phyloP scores from a whole-genome alignment of 2,329 filamentous ascomycete genomes.

The Lasiodiplodia citricola region DNA sequence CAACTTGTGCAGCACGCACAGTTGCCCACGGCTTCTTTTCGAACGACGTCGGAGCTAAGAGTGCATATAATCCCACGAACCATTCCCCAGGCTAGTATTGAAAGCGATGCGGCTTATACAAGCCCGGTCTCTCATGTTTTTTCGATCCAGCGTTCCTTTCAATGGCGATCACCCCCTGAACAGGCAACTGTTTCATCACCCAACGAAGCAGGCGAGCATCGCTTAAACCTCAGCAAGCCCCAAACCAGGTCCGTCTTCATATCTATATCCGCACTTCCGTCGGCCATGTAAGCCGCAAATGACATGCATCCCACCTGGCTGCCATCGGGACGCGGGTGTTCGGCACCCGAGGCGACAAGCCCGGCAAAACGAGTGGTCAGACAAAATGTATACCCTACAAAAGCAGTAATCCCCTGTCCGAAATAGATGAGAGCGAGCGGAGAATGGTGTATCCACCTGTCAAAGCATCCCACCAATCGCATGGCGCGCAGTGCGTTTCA shows the following conservation, averaged over 20 bases:
- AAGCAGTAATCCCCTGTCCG: background rate
- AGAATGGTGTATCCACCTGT: background rate
- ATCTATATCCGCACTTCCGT: background rate
- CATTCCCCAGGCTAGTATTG: background rate
- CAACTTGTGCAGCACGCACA: background rate
- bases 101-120: background rate
- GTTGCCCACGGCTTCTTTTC: no score
- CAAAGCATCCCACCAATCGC: conserved; percentile 5
- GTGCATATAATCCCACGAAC: background rate
- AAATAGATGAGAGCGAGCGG: conserved; percentile 10
- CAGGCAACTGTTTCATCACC: no score
- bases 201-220: background rate
- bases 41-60: background rate
- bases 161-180: background rate
- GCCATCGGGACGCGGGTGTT: background rate
- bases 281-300: background rate
- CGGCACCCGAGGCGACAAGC: background rate
- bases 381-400: background rate
- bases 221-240: background rate
- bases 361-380: background rate
- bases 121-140: background rate
- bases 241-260: background rate
- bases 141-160: background rate
- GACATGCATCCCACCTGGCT: background rate
- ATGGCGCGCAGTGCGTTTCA: background rate